Percentiles rank a stretch among this genome's conserved stretches.
Conservation (phyloP, 176 grass and related monocot species). For the Eleusine indica region DNA sequence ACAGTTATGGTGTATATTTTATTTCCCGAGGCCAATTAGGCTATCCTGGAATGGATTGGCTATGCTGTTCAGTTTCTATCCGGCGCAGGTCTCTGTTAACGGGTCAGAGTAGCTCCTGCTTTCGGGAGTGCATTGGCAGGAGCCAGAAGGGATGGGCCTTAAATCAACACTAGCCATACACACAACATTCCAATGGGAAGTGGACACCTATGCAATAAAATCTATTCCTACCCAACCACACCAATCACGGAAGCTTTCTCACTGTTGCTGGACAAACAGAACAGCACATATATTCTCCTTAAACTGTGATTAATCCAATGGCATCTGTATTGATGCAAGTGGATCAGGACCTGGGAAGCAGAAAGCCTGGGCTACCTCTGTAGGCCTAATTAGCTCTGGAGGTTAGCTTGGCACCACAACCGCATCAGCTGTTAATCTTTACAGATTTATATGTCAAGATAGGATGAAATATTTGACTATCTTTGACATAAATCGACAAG, state of each 20-base stretch:
- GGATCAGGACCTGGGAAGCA: constrained; percentile 27
- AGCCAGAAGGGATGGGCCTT: constrained; percentile 39
- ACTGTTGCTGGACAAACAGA: constrained; percentile 38
- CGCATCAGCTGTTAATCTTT: constrained; percentile 8
- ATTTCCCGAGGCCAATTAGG: background rate
- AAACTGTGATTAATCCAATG: constrained; percentile 36
- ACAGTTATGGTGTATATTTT: background rate
- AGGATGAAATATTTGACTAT: constrained; percentile 34
- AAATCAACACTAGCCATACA: constrained; percentile 51
- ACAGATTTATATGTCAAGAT: constrained; percentile 7
- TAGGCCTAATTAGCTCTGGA: constrained; percentile 5
- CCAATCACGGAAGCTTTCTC: constrained; percentile 47
- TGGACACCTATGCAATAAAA: constrained; percentile 47
- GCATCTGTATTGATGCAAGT: constrained; percentile 45
- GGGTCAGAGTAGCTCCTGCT: constrained; percentile 57
- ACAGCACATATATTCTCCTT: constrained; percentile 45
- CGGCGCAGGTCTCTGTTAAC: constrained; percentile 62
- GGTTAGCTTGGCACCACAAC: constrained; percentile 32
- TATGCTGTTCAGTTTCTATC: constrained; percentile 36
- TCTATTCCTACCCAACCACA: constrained; percentile 41
- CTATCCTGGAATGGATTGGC: constrained; percentile 29
- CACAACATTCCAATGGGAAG: constrained; percentile 43
- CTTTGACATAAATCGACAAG: constrained; percentile 18
- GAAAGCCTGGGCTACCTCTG: constrained; percentile 31
- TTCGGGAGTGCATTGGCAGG: constrained; percentile 42